Base-by-base conservation (phyloP, 164 flowering plant genomes). In the Macadamia integrifolia region DNA sequence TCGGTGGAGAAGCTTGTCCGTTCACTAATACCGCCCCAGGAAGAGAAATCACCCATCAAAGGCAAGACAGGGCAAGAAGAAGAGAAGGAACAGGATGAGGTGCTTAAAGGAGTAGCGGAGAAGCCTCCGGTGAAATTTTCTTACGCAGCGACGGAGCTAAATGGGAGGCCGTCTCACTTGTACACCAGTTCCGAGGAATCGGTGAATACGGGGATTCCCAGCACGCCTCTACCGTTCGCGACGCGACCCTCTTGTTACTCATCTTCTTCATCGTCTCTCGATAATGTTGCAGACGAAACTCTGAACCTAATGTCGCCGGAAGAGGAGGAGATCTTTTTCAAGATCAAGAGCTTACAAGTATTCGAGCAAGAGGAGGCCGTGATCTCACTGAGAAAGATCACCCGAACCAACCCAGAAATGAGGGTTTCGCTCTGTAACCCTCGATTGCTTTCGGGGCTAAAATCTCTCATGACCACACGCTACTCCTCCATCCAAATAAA, bases 211-310 rank as follows among this genome's bases (percentile, higher is more conserved):
- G 68, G 76, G 62, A 78, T 74, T 42, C 83, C 86, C 9, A 79
- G 83, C 14, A 89, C 90, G 8, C 78, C 79, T 43, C 74, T 86
- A 6, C 92, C 87, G 10, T 77, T 92, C 31, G 58, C 87, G 6
- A 87, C 89, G 28, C 86, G 83, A 0, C 96, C 97, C 1, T 75
- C 85, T 14, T 86, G 91, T 69, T 87, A 77, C 73, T 80, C 92
- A 3, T 60, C 72, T 5, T 77, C 82, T 2, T 74, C 87, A 13
- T 81, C 82, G 0, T 77, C 81, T 3, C 70, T 81, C 0, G 85
- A 77, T 6, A 66, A 69, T 9, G 60, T 64, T 18, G 65, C 74
- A 0, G 72, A 55, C 31, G 86, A 85, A 58, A 61, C 68, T 62
- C 60, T 62, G 43, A 73, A 53, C 62, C 69, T 69, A 3, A 70